A percentile compares a stretch with the other conserved stretches of the same genome.
These are phyloP conservation scores for Handroanthus guayacan DNA, from an alignment of 257 asterid species.

Conservation along the genomic window DNA sequence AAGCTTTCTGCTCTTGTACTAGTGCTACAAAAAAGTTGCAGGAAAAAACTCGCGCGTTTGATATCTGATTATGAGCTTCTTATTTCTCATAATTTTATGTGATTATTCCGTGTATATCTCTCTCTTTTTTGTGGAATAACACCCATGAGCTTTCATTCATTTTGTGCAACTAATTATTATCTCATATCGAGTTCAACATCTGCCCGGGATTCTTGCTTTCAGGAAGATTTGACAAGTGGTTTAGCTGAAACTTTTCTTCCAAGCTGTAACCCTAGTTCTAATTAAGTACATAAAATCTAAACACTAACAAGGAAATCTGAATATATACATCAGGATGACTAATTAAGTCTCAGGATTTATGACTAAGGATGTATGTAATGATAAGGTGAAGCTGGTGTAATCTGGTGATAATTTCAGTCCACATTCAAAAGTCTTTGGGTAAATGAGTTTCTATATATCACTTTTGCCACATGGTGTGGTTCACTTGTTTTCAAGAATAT, in stretches of 20 bases:
- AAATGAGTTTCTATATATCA: not conserved
- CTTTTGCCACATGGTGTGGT: not conserved
- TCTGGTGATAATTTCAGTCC: not conserved
- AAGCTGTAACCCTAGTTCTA: not conserved
- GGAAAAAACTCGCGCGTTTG: not conserved
- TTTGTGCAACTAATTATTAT: no score
- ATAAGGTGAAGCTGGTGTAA: not conserved
- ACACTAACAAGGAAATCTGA: not conserved
- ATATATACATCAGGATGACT: not conserved
- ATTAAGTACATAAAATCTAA: not conserved
- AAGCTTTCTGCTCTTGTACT: not conserved
- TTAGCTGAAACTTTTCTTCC: not conserved
- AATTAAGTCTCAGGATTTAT: not conserved
- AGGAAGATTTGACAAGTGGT: not conserved
- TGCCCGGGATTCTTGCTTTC: not conserved
- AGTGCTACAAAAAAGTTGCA: not conserved
- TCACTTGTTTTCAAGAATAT: not conserved
- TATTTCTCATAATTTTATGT: not conserved
- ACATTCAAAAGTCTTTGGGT: no score
- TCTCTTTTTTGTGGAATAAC: not conserved
- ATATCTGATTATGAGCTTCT: not conserved
- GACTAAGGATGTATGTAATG: not conserved
- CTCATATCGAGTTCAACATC: not conserved
- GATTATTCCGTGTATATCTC: not conserved
- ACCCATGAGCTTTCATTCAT: not conserved